Evolutionary conservation across 179 eudicot genomes (phyloP).

Genomic region (Spergularia azorica): DNA sequence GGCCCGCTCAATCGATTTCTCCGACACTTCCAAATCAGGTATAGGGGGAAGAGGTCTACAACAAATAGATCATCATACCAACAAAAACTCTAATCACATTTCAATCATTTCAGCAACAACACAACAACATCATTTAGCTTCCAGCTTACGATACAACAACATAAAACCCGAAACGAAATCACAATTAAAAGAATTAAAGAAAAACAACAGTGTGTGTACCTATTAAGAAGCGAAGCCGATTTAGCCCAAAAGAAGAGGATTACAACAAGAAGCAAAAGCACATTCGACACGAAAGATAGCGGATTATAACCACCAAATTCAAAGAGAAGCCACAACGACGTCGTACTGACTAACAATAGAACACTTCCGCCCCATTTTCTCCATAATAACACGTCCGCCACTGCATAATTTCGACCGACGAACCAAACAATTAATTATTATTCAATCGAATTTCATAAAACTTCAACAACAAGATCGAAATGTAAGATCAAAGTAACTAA

Average conservation of each 20-base stretch:
- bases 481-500: constrained; percentile 6
- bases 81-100: not conserved
- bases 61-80: constrained; percentile 9
- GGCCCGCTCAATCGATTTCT: constrained; percentile 55
- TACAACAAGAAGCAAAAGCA: constrained; percentile 63
- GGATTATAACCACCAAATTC: constrained; percentile 68
- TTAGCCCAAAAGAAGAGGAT: constrained; percentile 95
- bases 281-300: constrained; percentile 62
- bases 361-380: constrained; percentile 49
- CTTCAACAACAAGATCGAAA: not conserved
- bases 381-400: constrained; percentile 88
- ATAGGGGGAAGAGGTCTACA: constrained; percentile 92
- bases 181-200: too few relatives aligned
- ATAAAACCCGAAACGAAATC: not conserved
- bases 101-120: not conserved
- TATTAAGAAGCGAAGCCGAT: constrained; percentile 83
- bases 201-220: constrained; percentile 36
- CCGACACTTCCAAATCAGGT: constrained; percentile 83
- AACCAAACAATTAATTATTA: not conserved
- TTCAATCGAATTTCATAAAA: not conserved
- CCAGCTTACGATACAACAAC: not conserved
- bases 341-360: constrained; percentile 50
- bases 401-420: constrained; percentile 36
- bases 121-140: not conserved
- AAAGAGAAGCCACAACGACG: constrained; percentile 70